phyloP scores from a whole-genome alignment of 208 protist genomes.

The Crithidia brevicula region DNA sequence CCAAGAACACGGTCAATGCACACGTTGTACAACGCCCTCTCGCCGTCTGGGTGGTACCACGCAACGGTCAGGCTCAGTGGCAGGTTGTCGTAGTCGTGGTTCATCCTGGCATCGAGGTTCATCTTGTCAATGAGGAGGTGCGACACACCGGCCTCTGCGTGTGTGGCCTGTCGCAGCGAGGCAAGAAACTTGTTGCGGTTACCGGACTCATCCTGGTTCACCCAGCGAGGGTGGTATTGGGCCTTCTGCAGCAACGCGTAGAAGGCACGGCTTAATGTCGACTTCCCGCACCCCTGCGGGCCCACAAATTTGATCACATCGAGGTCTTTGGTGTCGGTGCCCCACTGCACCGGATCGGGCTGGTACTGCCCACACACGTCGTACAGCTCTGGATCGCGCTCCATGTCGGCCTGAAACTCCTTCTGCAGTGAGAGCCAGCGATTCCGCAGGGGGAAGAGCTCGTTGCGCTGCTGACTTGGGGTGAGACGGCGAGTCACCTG shows the following conservation, averaged over 20 bases:
- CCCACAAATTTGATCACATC: conserved; percentile 69
- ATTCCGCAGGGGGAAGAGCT: conserved; percentile 34
- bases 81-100: conserved; percentile 47
- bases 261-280: conserved; percentile 53
- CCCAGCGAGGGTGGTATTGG: conserved; percentile 46
- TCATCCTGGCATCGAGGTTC: conserved; percentile 65
- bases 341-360: conserved; percentile 30
- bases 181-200: conserved; percentile 44
- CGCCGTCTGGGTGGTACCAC: conserved; percentile 55
- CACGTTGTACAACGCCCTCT: conserved; percentile 31
- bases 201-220: conserved; percentile 75
- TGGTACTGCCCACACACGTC: conserved; percentile 36
- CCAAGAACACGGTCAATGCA: conserved; percentile 44
- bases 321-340: conserved; percentile 23
- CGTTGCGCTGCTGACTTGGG: conserved; percentile 18
- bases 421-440: conserved; percentile 45
- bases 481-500: conserved; percentile 39
- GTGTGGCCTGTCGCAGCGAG: conserved; percentile 33
- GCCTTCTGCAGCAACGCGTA: conserved; percentile 44
- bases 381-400: conserved; percentile 34
- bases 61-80: conserved; percentile 38
- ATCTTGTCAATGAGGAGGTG: conserved; percentile 80
- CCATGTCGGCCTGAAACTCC: conserved; percentile 29
- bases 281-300: conserved; percentile 73
- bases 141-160: conserved; percentile 23